Evolutionary conservation across 2,329 filamentous ascomycete genomes (phyloP), one percentile per base, ranked within the genome.

Genomic region (Epichloe glyceriae): DNA sequence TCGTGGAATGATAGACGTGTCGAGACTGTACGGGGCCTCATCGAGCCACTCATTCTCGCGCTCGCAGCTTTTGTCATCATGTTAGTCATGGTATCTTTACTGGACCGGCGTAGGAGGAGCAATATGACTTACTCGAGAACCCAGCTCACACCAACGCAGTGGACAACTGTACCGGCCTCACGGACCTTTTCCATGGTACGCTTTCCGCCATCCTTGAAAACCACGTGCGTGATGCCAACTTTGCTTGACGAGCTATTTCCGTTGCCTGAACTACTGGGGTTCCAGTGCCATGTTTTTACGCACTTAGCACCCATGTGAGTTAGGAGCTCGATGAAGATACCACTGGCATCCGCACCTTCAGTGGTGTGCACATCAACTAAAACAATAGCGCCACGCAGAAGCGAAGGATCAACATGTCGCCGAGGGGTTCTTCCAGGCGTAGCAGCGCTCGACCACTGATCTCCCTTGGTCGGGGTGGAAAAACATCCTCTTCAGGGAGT

Each of bases 71-170:
- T 22, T 14, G 15, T 22, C 12, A 17, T 33, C 4, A 42, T 42
- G 26, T 48, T 22, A 48, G 38, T 42, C 26, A 14, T 42, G 3
- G 5, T 87, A 51, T 46, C 5, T 17, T 17, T 17, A 4, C 20
- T 14, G 14, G 57, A 71, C 60, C 8, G 12, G 34, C 20, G 10
- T 20, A 30, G 41, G 20, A 34, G 2, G n/a, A 10, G 34, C 20
- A 17, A 47, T 79, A 83, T 77, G 78, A 88, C 83, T 77, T 78
- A 88, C 84, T 95, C 88, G 55, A 95, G 75, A 50, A 93, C 85
- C 88, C 88, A 95, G 56, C 82, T 83, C 45, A 94, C 85, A 47
- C 88, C 88, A 50, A 95, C 88, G 67, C 88, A 94, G 58, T 87
- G 82, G 38, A 95, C 86, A 33, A 86, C 73, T 5, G 87, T 87